Base-by-base conservation (phyloP, 176 grass and related monocot genomes). In the Triticum turgidum region DNA sequence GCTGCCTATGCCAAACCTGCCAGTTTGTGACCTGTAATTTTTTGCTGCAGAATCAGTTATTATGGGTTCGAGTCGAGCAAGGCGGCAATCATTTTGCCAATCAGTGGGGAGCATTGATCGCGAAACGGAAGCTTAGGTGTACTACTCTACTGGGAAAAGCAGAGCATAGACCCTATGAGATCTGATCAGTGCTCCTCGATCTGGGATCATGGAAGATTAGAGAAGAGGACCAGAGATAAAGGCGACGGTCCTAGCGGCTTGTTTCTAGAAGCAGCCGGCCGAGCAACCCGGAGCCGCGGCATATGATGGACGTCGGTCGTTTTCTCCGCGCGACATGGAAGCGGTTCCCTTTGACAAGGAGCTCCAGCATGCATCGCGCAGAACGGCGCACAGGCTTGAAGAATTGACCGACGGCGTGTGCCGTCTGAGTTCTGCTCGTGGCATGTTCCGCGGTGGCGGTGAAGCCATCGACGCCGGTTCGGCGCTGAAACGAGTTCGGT, bases 151-250 rank as follows among this genome's bases (percentile, higher is more conserved):
- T 5, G 14, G 61, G 9, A 5, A 15, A 64, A 64, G 22, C 25
- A 52, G 34, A 66, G 44, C 29, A 51, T 41, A 35, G 64, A 13
- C 62, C 63, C 38, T 45, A 45, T 45, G 22, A 13, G 24, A 45
- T 18, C 29, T 11, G 59, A 62, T 81, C n/a, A 81, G 25, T 75
- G 67, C 83, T 51, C 52, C 77, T 51, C 52, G 70, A 86, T 82
- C 54, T 79, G 33, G 64, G 79, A 82, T 63, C 78, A 22, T 27
- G 14, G n/a, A 11, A 24, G 21, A 44, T 69, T 29, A 12, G 4
- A 65, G 22, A 27, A 13, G 11, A 69, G 32, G 32, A 20, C 15
- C 34, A 20, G 17, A 69, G 34, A 59, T 54, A 54, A 54, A 54
- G 51, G 14, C 51, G 15, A 54, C 14, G 14, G 51, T 54, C 51